These are phyloP conservation scores for Cladophialophora yegresii DNA, from an alignment of 2,329 filamentous ascomycete species.

Conservation along the genomic window DNA sequence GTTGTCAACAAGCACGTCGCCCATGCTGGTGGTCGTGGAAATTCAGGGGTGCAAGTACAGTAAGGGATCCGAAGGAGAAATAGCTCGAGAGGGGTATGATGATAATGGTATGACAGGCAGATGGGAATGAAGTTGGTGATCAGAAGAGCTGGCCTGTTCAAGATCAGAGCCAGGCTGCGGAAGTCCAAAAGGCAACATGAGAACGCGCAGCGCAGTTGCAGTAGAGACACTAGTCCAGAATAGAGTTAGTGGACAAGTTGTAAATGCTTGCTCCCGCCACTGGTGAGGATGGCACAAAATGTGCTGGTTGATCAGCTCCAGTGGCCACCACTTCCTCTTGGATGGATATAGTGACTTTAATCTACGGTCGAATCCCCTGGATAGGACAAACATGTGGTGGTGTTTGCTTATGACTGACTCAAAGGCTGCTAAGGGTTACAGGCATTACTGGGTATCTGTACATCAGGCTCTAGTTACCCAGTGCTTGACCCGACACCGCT, in stretches of 20 bases:
- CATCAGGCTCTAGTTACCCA: background rate
- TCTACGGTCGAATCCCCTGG: background rate
- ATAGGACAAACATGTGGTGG: background rate
- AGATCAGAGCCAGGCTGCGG: background rate
- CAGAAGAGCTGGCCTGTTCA: background rate
- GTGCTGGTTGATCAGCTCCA: background rate
- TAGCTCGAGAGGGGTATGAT: background rate
- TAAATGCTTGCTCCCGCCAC: too few relatives aligned
- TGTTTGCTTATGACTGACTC: background rate
- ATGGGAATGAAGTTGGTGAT: background rate
- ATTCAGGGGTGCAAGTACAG: background rate
- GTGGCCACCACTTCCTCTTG: background rate
- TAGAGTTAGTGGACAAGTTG: background rate
- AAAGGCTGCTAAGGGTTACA: background rate
- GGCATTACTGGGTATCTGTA: background rate
- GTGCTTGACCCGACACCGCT: background rate
- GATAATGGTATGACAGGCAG: background rate
- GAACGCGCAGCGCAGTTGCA: background rate
- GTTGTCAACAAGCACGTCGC: constrained; percentile 82
- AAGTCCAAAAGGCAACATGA: constrained; percentile 2
- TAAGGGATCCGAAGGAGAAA: background rate
- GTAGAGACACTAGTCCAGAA: constrained; percentile 1
- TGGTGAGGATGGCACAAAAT: background rate
- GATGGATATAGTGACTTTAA: background rate
- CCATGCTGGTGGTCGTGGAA: constrained; percentile 60